Evolutionary conservation across 2,329 filamentous ascomycete genomes (phyloP).

Genomic region (Exserohilum rostratum): DNA sequence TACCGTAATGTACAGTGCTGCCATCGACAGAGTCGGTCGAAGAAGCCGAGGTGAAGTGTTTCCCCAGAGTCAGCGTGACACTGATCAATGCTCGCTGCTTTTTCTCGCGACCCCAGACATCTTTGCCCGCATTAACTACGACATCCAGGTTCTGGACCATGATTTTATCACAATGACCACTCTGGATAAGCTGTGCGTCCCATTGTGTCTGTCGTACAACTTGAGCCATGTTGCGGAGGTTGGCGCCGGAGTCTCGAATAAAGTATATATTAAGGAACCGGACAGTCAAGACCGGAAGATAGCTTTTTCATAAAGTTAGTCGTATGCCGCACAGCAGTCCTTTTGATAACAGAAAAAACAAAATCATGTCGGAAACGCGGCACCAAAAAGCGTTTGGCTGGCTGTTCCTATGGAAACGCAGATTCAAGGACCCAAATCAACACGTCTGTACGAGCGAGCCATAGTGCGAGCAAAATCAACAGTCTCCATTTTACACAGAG

Average conservation of each 20-base stretch:
- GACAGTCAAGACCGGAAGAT: not conserved
- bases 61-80: constrained; percentile 62
- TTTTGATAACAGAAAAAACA: not conserved
- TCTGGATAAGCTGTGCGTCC: constrained; percentile 27
- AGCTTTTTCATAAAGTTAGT: not conserved
- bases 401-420: not conserved
- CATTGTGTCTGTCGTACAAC: constrained; percentile 26
- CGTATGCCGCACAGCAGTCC: not conserved
- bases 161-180: constrained; percentile 53
- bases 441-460: not conserved
- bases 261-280: not conserved
- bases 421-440: not conserved
- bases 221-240: constrained; percentile 12
- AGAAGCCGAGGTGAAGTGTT: constrained; percentile 64
- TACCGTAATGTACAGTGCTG: constrained; percentile 80
- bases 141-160: constrained; percentile 67
- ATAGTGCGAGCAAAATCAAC: not conserved
- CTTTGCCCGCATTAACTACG: constrained; percentile 62
- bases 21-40: constrained; percentile 64
- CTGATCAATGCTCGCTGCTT: constrained; percentile 68
- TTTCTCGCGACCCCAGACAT: constrained; percentile 71
- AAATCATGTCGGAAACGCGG: not conserved
- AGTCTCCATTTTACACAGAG: too few relatives aligned
- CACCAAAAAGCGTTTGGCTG: not conserved
- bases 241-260: not conserved